These are phyloP conservation scores for Penicillium concentricum DNA, from an alignment of 2,329 filamentous ascomycete genomes.

Conservation along the genomic window DNA sequence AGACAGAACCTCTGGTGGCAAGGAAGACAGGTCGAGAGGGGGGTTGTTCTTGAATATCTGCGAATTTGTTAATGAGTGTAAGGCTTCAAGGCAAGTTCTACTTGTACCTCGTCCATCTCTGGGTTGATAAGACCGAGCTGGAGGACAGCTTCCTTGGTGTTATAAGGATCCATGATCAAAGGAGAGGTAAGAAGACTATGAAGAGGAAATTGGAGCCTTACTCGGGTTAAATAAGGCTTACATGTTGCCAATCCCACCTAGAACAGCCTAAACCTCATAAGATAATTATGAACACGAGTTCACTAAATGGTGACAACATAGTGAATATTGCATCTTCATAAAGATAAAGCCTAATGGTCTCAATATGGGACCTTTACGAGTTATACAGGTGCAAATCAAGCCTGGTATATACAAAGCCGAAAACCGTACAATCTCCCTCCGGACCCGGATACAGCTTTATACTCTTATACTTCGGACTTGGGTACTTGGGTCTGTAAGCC, in stretches of 20 bases:
- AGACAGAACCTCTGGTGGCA: not conserved
- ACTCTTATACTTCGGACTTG: not conserved
- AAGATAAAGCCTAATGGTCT: not conserved
- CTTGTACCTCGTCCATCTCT: constrained; percentile 27
- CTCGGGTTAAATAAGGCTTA: not conserved
- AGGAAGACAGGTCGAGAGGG: not conserved
- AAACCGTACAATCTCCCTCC: not conserved
- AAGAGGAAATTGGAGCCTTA: not conserved
- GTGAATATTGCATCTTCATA: not conserved
- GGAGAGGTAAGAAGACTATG: not conserved
- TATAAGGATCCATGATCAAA: constrained; percentile 7
- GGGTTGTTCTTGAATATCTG: constrained; percentile 3
- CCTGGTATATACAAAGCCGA: not conserved
- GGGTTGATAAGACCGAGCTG: constrained; percentile 29
- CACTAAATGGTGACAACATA: not conserved
- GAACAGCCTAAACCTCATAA: not conserved
- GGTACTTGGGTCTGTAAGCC: not conserved
- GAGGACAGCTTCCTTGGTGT: constrained; percentile 23
- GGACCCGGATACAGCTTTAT: not conserved
- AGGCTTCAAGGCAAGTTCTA: not conserved
- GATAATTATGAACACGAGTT: not conserved
- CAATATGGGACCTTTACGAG: not conserved
- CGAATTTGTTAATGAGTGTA: too few species aligned
- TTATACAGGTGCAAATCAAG: not conserved
- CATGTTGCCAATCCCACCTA: not conserved